These are phyloP conservation scores for Gracilaria vermiculophylla DNA, from an alignment of 23 red algal genomes.

Conservation along the genomic window DNA sequence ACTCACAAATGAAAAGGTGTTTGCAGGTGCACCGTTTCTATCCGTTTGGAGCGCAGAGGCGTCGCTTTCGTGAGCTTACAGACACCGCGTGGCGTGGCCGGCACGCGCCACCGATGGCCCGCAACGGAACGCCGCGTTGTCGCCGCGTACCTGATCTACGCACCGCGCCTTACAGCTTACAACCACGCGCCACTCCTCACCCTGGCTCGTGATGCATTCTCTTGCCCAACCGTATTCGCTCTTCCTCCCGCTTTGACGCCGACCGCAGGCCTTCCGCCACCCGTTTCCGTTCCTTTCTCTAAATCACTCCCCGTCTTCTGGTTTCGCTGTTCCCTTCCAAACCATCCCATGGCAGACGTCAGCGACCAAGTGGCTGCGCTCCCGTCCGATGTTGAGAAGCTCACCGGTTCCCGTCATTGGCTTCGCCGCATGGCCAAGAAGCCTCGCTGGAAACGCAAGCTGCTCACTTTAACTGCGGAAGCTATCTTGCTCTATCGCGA, in stretches of 20 bases:
- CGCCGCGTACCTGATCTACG: neutral
- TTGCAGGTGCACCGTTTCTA: too few relatives aligned
- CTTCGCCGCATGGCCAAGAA: slow-evolving; percentile 10
- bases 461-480: slow-evolving; percentile 17
- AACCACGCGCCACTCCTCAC: neutral
- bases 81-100: too few relatives aligned
- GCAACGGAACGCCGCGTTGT: too few relatives aligned
- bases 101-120: too few relatives aligned
- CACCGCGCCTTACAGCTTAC: neutral
- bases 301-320: neutral
- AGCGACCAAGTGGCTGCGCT: neutral
- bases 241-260: too few relatives aligned
- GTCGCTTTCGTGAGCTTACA: too few relatives aligned
- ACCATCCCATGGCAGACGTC: neutral
- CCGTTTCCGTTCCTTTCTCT: neutral
- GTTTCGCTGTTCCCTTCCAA: too few relatives aligned
- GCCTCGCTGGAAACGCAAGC: slow-evolving; percentile 29
- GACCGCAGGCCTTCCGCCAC: too few relatives aligned
- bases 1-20: too few relatives aligned
- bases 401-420: slow-evolving; percentile 5
- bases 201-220: neutral
- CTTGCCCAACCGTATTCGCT: neutral
- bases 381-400: neutral
- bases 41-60: too few relatives aligned
- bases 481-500: neutral